A percentile compares a stretch with the other conserved stretches of the same genome.
Evolutionary conservation across 169 alveolate species (phyloP).

Genomic region (Plasmodium sp.): DNA sequence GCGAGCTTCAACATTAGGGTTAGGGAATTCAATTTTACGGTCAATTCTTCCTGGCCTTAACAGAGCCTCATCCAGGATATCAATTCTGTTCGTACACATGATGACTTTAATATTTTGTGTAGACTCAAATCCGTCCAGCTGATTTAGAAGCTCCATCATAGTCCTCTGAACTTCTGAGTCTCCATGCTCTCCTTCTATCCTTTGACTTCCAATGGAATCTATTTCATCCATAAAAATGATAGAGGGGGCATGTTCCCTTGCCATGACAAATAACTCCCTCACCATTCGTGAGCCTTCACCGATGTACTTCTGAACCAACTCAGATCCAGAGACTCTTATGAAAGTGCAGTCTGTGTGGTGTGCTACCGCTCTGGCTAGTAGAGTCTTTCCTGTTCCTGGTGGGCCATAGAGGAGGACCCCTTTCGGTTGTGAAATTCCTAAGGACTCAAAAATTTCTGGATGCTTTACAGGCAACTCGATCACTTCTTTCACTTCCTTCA

Average conservation of each 20-base stretch:
- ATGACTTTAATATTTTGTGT: slow-evolving; percentile 98
- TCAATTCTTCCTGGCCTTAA: slow-evolving; percentile 99
- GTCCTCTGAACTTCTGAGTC: slow-evolving; percentile 95
- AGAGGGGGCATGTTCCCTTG: slow-evolving; percentile 97
- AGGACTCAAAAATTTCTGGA: slow-evolving; percentile 98
- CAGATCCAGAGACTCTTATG: slow-evolving; percentile 99
- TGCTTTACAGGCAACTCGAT: slow-evolving; percentile 99
- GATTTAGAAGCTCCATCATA: slow-evolving; percentile 97
- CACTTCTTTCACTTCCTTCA: slow-evolving; percentile 99
- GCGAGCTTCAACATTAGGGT: slow-evolving; percentile 94
- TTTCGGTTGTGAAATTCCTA: slow-evolving; percentile 98
- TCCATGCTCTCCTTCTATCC: slow-evolving; percentile 95
- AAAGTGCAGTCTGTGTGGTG: slow-evolving; percentile 99
- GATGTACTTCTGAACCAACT: slow-evolving; percentile 98
- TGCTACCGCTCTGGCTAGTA: slow-evolving; percentile 99
- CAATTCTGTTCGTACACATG: slow-evolving; percentile 99
- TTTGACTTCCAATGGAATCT: slow-evolving; percentile 96
- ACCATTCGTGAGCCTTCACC: slow-evolving; percentile 99
- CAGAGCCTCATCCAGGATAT: slow-evolving; percentile 98
- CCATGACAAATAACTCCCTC: slow-evolving; percentile 97
- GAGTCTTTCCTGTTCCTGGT: slow-evolving; percentile 94
- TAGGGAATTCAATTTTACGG: slow-evolving; percentile 98
- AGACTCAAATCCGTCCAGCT: slow-evolving; percentile 99
- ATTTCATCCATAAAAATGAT: slow-evolving; percentile 99
- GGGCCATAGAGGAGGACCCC: slow-evolving; percentile 94